Evolutionary conservation across 495 filamentous ascomycete species (phyloP), one percentile per base, ranked within the genome.

Genomic region (Aspergillus incahuasiensis): DNA sequence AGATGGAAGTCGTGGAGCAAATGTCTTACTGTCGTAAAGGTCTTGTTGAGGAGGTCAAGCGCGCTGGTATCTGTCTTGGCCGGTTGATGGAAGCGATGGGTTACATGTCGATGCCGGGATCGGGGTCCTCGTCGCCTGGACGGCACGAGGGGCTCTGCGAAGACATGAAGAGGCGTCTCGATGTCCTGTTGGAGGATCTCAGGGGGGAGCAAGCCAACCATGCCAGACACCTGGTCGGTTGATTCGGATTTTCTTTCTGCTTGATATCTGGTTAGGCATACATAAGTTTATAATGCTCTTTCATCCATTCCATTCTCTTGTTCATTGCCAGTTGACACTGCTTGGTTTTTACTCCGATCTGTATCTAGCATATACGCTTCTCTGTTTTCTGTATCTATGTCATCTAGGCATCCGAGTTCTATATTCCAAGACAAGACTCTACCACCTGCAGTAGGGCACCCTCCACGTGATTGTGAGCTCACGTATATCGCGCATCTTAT

Each of bases 1-100:
- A 52, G 44, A 57, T 61, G 20, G 54, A 61, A 9, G 51, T 55
- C 24, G 21, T 58, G 12, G 59, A 61, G 40, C 55, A 58, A 25
- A 55, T 45, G 47, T 47, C 46, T n/a, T 47, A 57, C 24, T 61
- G 55, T 22, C 46, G 41, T 1, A 46, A 46, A 24, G 44, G 42
- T 1, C 55, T 58, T 12, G 45, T 52, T 4, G 49, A 56, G 22
- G 59, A 61, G 40, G 16, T 61, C 18, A 61, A 52, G 39, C 55
- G 59, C 0, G 59, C 59, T 3, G 32, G 40, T 22, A 9, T 54
- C 0, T 61, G 59, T 38, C n/a, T 61, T n/a, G 40, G 32, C 2
- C 19, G 55, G 19, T 16, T 61, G 28, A 47, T 58, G 22, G 55
- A 57, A 24, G 51, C 19, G 8, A 38, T 61, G 50, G 50, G 45